Evolutionary conservation across 768 basidiomycete genomes (phyloP).

Genomic region (Leccinum barrowsii): DNA sequence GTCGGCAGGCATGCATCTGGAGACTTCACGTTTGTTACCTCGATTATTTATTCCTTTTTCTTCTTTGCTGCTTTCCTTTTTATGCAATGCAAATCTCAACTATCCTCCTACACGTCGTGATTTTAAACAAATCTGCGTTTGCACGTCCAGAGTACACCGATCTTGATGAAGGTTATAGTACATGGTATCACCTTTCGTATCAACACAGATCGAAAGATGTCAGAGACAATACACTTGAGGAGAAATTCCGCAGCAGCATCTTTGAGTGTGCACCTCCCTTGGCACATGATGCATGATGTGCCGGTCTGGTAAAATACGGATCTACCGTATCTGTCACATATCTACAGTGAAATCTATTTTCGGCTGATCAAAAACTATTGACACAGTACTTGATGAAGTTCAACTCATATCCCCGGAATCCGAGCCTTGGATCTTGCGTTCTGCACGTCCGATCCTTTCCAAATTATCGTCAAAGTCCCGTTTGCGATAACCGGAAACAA

Average conservation of each 20-base stretch:
- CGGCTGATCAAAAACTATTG: background rate
- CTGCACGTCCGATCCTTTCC: conserved; percentile 78
- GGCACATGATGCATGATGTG: background rate
- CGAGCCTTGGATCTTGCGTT: conserved; percentile 59
- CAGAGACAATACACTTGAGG: no score
- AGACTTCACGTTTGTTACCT: background rate
- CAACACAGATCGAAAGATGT: no score
- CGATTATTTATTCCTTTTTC: background rate
- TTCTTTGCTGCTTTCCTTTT: background rate
- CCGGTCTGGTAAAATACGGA: background rate
- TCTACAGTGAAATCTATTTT: conserved; percentile 1
- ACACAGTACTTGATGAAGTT: background rate
- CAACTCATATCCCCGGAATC: conserved; percentile 17
- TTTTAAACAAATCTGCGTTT: no score
- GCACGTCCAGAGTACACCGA: no score
- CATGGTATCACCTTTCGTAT: no score
- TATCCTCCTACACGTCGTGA: no score
- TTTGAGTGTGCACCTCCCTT: no score
- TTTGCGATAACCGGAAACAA: conserved; percentile 82
- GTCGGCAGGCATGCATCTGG: background rate
- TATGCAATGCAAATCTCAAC: background rate
- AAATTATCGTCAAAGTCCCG: conserved; percentile 88
- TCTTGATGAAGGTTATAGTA: no score
- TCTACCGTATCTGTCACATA: background rate
- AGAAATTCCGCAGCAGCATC: no score